Base-by-base conservation (phyloP, 2,329 filamentous ascomycete genomes). In the Diaporthe sp. region DNA sequence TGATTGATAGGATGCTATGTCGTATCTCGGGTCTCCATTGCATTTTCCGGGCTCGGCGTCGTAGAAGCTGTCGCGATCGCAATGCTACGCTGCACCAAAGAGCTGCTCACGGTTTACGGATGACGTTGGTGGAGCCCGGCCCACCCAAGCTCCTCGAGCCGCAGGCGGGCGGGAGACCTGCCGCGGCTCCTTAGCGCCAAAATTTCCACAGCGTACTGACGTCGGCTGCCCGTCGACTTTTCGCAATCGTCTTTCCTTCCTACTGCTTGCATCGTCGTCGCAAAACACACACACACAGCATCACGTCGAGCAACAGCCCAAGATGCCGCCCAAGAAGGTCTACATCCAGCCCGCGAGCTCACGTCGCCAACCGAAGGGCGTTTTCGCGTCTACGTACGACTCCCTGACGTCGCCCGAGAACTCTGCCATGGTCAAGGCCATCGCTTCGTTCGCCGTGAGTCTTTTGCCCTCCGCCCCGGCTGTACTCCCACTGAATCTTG, bases 271-370 rank as follows among this genome's bases (percentile, higher is more conserved):
- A 67, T 19, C 22, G 47, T 61, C 42, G 42, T 71, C 55, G 45
- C 69, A 71, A 35, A 76, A 74, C 74, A 72, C 78, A 81, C 76
- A 74, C 74, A 72, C 78, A 81, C 42, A 47, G 66, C 54, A 58
- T 54, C 42, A 74, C 45, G 45, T 38, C 64, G 73, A 77, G 52
- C 55, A 22, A 55, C 19, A 55, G 52, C 54, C 54, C 79, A 86
- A 73, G 77, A 94, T 94, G 93, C 85, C 91, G 82, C 90, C 92
- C 78, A 93, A 91, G 85, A 86, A 88, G 83, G 85, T 88, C 77
- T 82, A 86, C 75, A 86, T 90, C 78, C 87, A 90, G 78, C 85
- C 85, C 78, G 83, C 84, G 66, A 78, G 82, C 76, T 83, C 83
- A 57, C 82, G 86, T 66, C 83, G 85, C 75, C 83, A 84, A 76